phyloP scores from a whole-genome alignment of 2,329 filamentous ascomycete species.

The Dactylellina cionopaga region DNA sequence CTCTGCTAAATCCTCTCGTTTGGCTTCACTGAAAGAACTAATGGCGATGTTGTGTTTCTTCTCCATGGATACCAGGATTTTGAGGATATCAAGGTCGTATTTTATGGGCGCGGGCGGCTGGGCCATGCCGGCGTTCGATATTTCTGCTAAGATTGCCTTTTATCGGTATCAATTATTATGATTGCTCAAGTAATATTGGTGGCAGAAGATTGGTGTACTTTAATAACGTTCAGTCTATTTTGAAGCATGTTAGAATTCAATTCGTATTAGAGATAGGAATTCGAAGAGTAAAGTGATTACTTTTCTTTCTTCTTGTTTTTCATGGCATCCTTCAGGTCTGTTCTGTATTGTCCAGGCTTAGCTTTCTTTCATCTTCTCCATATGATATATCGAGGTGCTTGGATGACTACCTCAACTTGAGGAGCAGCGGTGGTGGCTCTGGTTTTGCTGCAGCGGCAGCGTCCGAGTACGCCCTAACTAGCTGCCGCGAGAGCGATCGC shows the following conservation, averaged over 20 bases:
- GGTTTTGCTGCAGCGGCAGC: conserved; percentile 5
- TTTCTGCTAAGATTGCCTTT: conserved; percentile 71
- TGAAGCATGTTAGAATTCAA: conserved; percentile 63
- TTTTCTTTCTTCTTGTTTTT: conserved; percentile 68
- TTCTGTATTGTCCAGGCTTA: conserved; percentile 53
- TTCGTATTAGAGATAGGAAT: not conserved
- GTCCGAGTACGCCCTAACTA: conserved; percentile 35
- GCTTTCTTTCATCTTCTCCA: not conserved
- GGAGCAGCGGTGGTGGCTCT: conserved; percentile 58
- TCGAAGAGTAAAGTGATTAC: conserved; percentile 66
- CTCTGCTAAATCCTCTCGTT: conserved; percentile 74
- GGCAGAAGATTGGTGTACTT: not conserved
- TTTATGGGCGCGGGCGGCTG: conserved; percentile 68
- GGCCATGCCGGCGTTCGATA: conserved; percentile 76
- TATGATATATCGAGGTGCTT: not conserved
- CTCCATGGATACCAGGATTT: conserved; percentile 73
- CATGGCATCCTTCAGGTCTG: conserved; percentile 74
- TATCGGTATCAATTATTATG: not conserved
- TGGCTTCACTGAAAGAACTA: conserved; percentile 72
- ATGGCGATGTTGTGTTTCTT: conserved; percentile 69
- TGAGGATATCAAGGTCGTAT: conserved; percentile 75
- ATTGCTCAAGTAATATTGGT: not conserved
- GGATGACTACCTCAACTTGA: conserved; percentile 59
- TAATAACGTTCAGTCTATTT: conserved; percentile 27
- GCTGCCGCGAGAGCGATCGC: conserved; percentile 40